Evolutionary conservation across 2,329 filamentous ascomycete species (phyloP).

Genomic region (Lecanosticta acicola): DNA sequence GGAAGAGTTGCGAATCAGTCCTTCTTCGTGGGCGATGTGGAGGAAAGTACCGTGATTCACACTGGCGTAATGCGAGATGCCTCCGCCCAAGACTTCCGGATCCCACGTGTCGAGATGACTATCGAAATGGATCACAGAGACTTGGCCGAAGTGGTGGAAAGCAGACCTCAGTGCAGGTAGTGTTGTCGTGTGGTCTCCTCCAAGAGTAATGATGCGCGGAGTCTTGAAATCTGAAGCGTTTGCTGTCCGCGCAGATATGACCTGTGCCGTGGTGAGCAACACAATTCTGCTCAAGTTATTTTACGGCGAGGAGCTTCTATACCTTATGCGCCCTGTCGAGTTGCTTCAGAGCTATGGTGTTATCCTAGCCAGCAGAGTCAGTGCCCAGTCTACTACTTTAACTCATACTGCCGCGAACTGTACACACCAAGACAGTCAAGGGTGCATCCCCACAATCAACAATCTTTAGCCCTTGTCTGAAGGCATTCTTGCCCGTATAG

Average conservation of each 20-base stretch:
- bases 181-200: conserved; percentile 54
- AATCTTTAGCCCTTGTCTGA: conserved; percentile 45
- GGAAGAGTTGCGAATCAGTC: conserved; percentile 53
- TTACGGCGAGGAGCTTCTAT: conserved; percentile 3
- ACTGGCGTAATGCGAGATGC: conserved; percentile 55
- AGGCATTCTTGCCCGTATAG: conserved; percentile 42
- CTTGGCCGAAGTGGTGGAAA: conserved; percentile 46
- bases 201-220: conserved; percentile 50
- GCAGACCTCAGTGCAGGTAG: conserved; percentile 49
- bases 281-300: not conserved
- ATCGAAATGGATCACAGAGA: conserved; percentile 46
- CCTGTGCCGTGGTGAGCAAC: conserved; percentile 23
- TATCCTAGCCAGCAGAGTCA: conserved; percentile 38
- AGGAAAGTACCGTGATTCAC: conserved; percentile 57
- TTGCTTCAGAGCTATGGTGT: conserved; percentile 51
- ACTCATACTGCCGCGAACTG: not conserved
- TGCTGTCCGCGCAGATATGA: conserved; percentile 41
- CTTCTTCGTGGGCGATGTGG: conserved; percentile 58
- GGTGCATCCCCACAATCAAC: conserved; percentile 54
- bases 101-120: conserved; percentile 51
- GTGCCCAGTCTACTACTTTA: too few species aligned
- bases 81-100: conserved; percentile 51
- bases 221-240: conserved; percentile 40
- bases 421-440: conserved; percentile 33
- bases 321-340: conserved; percentile 49